A percentile compares a stretch with the other conserved stretches of the same genome.
Conservation (phyloP, 257 asterid genomes). For the Forsythia viridissima region DNA sequence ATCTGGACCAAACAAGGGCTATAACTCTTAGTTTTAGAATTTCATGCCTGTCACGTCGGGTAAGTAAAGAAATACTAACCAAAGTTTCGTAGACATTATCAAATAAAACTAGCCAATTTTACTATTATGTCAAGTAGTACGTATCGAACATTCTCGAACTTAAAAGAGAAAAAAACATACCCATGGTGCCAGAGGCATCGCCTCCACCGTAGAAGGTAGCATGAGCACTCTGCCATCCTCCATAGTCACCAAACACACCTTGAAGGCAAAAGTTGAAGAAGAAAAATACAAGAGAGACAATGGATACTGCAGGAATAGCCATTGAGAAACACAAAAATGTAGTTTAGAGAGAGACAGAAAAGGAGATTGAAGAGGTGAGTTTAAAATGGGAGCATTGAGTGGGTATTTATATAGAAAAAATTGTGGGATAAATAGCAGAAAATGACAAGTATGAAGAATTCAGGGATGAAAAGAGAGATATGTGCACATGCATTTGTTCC, state of each 20-base stretch:
- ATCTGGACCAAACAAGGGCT: too few relatives aligned
- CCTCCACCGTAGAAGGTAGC: constrained; percentile 86
- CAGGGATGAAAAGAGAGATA: constrained; percentile 28
- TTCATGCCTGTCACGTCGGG: background rate
- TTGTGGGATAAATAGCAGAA: constrained; percentile 33
- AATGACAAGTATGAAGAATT: constrained; percentile 44
- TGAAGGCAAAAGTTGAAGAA: constrained; percentile 31
- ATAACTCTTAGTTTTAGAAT: background rate
- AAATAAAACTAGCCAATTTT: background rate
- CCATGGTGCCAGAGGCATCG: constrained; percentile 87
- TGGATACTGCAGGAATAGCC: constrained; percentile 34
- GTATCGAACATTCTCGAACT: background rate
- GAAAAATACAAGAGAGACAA: constrained; percentile 29
- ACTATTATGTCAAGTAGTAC: background rate
- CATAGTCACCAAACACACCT: constrained; percentile 42
- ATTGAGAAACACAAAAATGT: constrained; percentile 26
- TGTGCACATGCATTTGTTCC: constrained; percentile 75
- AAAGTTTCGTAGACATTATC: background rate
- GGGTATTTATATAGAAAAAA: constrained; percentile 44
- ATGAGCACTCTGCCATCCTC: constrained; percentile 65
- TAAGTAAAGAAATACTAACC: background rate
- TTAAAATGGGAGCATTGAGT: constrained; percentile 25
- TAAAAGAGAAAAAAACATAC: constrained; percentile 25
- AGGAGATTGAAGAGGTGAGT: constrained; percentile 20
- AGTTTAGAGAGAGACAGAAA: background rate